Evolutionary conservation across 129 eudicot genomes (phyloP).

Genomic region (Tagetes patula): DNA sequence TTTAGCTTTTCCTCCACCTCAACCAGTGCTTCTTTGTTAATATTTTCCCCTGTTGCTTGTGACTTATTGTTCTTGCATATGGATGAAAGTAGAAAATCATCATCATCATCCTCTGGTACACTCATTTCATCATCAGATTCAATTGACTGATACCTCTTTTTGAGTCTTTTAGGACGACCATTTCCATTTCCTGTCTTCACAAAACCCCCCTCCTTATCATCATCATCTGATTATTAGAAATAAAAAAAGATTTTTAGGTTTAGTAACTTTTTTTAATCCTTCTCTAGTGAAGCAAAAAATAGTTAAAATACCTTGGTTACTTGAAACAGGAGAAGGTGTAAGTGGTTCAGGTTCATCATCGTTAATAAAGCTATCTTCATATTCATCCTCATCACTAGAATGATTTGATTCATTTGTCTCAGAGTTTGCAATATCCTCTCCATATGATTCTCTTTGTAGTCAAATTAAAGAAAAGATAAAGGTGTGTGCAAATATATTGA

Average conservation of each 20-base stretch:
- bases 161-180: slow-evolving; percentile 35
- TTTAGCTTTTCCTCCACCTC: slow-evolving; percentile 26
- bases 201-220: slow-evolving; percentile 33
- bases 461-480: slow-evolving; percentile 42
- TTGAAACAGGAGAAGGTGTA: slow-evolving; percentile 55
- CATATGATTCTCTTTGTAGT: slow-evolving; percentile 68
- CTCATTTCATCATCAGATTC: slow-evolving; percentile 61
- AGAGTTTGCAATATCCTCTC: slow-evolving; percentile 74
- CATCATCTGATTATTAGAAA: slow-evolving; percentile 31
- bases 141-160: slow-evolving; percentile 48
- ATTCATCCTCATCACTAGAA: slow-evolving; percentile 63
- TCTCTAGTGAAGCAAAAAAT: background rate
- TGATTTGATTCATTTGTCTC: slow-evolving; percentile 51
- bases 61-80: slow-evolving; percentile 36
- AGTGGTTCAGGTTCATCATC: slow-evolving; percentile 56
- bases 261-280: background rate
- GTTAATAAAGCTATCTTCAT: slow-evolving; percentile 84
- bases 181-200: slow-evolving; percentile 34
- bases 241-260: slow-evolving; percentile 2
- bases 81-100: slow-evolving; percentile 45
- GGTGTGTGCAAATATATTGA: background rate
- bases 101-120: slow-evolving; percentile 54
- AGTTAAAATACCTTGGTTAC: slow-evolving; percentile 35
- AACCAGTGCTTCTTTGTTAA: slow-evolving; percentile 25
- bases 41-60: slow-evolving; percentile 25